These are phyloP conservation scores for Cystobasidium sp. DNA, from an alignment of 1,284 basidiomycete genomes.

Conservation along the genomic window DNA sequence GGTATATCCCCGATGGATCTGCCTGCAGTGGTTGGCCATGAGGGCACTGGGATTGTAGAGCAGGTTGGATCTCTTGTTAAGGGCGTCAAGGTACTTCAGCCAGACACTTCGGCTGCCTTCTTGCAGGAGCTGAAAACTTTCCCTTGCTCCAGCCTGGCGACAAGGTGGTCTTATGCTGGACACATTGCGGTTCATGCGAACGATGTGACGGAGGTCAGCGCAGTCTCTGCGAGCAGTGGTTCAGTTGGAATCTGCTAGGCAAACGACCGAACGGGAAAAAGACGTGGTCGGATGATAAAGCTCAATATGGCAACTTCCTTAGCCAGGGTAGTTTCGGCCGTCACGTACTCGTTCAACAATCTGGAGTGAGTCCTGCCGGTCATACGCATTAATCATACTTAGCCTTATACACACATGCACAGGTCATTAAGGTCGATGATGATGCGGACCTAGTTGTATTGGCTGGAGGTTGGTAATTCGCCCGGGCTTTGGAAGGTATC, in stretches of 20 bases:
- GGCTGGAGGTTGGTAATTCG: neutral
- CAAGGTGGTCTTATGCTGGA: slow-evolving; percentile 19
- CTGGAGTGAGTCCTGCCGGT: neutral
- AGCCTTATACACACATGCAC: neutral
- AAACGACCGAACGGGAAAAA: slow-evolving; percentile 11
- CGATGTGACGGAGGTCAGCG: neutral
- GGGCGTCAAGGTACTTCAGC: neutral
- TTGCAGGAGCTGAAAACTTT: neutral
- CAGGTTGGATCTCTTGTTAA: neutral
- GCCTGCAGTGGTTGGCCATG: slow-evolving; percentile 15
- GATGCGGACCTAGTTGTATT: slow-evolving; percentile 8
- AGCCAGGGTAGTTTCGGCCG: slow-evolving; percentile 19
- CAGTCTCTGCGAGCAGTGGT: slow-evolving; percentile 15
- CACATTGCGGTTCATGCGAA: slow-evolving; percentile 8
- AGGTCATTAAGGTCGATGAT: slow-evolving; percentile 16
- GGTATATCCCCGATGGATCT: slow-evolving; percentile 1
- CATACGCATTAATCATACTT: no score
- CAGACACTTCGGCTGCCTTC: neutral
- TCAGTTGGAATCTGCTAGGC: slow-evolving; percentile 12
- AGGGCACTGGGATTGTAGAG: slow-evolving; percentile 14
- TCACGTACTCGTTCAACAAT: slow-evolving; percentile 1
- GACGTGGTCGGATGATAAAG: slow-evolving; percentile 14
- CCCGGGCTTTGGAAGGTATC: neutral
- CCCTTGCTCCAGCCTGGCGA: slow-evolving; percentile 2
- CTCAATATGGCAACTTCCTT: slow-evolving; percentile 21